A percentile compares a stretch with the other conserved stretches of the same genome.
These are phyloP conservation scores for Cryptococcus jaspeensis DNA, from an alignment of 1,284 basidiomycete species.

Conservation along the genomic window DNA sequence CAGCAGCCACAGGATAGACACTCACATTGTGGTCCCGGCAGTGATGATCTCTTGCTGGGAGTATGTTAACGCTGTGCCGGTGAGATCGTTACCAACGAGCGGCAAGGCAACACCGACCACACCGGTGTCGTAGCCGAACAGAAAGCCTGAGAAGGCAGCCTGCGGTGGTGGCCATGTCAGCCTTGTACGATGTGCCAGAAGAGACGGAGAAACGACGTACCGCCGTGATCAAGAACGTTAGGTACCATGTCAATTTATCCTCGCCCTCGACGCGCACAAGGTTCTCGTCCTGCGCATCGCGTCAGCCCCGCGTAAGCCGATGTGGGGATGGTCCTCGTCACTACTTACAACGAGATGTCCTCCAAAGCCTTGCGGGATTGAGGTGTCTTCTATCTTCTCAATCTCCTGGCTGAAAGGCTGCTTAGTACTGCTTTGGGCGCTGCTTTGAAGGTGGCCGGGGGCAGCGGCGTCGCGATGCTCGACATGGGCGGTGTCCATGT, in stretches of 20 bases:
- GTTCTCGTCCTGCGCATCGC: slow-evolving; percentile 15
- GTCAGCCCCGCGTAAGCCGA: too few species aligned
- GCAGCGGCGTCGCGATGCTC: too few species aligned
- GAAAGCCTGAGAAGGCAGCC: slow-evolving; percentile 13
- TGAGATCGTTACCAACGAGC: slow-evolving; percentile 14
- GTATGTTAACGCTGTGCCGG: slow-evolving; percentile 9
- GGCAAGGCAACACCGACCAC: too few species aligned
- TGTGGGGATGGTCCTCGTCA: neutral
- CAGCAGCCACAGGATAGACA: too few species aligned
- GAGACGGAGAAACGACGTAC: too few species aligned
- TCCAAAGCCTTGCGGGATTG: neutral
- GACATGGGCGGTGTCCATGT: too few species aligned
- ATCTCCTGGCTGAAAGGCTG: too few species aligned
- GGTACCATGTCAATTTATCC: slow-evolving; percentile 36
- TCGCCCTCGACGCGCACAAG: slow-evolving; percentile 25
- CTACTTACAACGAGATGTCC: neutral
- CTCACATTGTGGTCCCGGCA: slow-evolving; percentile 23
- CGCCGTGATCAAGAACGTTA: slow-evolving; percentile 34
- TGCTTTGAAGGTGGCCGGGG: too few species aligned
- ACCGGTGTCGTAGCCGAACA: too few species aligned
- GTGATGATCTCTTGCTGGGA: slow-evolving; percentile 24
- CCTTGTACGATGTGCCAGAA: too few species aligned
- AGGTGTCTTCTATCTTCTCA: neutral
- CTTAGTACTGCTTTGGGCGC: too few species aligned
- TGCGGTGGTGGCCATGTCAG: too few species aligned